Percentiles rank a stretch among this genome's conserved stretches.
These are phyloP conservation scores for Botryobasidium botryosum DNA, from an alignment of 768 basidiomycete species.

Conservation along the genomic window DNA sequence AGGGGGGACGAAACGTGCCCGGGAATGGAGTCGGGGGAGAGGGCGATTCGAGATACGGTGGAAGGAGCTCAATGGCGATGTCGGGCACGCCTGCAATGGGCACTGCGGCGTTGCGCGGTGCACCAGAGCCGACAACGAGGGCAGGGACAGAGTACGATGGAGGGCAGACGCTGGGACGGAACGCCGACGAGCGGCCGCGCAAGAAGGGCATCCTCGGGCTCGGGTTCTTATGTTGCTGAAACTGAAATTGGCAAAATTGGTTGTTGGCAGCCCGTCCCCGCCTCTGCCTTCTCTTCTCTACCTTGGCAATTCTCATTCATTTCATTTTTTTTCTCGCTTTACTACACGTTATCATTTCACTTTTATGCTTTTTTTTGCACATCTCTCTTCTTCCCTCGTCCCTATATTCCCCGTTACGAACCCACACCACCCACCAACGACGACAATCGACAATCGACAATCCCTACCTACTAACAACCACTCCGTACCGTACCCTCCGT, in stretches of 20 bases:
- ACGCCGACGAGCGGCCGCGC: conserved; percentile 15
- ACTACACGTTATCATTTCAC: conserved; percentile 2
- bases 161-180: conserved; percentile 2
- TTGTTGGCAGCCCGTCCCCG: no score
- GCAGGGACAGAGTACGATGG: no score
- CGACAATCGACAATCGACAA: no score
- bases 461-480: no score
- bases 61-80: conserved; percentile 7
- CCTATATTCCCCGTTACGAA: conserved; percentile 17
- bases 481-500: no score
- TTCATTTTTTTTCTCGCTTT: conserved; percentile 3
- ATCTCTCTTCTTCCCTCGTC: conserved; percentile 12
- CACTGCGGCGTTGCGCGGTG: conserved; percentile 3
- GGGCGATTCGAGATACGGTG: conserved; percentile 22
- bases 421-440: no score
- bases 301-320: no score
- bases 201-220: conserved; percentile 36
- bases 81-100: conserved; percentile 9
- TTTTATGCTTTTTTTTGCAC: conserved; percentile 11
- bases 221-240: conserved; percentile 65
- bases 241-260: no score
- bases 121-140: background rate
- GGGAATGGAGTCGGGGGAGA: no score
- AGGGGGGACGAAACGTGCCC: no score
- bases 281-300: no score